phyloP scores from a whole-genome alignment of 2,329 filamentous ascomycete species.

The Clonostachys byssicola region DNA sequence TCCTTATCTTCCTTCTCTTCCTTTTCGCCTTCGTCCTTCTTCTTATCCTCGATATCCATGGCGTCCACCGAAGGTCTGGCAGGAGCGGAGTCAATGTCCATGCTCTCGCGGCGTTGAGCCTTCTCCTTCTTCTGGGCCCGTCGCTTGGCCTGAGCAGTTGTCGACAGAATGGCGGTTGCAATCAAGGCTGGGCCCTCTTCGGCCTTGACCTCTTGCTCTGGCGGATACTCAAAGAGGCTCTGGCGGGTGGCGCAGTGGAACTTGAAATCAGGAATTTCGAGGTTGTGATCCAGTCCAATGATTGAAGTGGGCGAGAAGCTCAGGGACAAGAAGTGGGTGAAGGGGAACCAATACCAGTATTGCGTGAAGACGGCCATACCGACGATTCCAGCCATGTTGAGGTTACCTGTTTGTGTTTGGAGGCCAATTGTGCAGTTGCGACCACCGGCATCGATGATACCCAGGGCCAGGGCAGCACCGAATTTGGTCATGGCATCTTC shows the following conservation, averaged over 20 bases:
- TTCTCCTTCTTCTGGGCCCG: slow-evolving; percentile 92
- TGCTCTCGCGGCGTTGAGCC: slow-evolving; percentile 83
- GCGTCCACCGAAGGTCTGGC: slow-evolving; percentile 66
- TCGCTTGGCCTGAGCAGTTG: slow-evolving; percentile 94
- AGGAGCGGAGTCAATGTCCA: slow-evolving; percentile 81
- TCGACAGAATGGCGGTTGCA: slow-evolving; percentile 92
- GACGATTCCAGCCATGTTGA: slow-evolving; percentile 98
- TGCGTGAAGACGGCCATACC: slow-evolving; percentile 98
- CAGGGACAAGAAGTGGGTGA: slow-evolving; percentile 94
- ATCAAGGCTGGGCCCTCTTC: slow-evolving; percentile 93
- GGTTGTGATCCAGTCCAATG: slow-evolving; percentile 88
- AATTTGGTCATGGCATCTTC: slow-evolving; percentile 99
- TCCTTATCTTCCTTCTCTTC: slow-evolving; percentile 36
- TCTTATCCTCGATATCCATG: slow-evolving; percentile 76
- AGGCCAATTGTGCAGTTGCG: slow-evolving; percentile 98
- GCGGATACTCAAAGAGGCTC: slow-evolving; percentile 96
- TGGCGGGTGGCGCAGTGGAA: slow-evolving; percentile 93
- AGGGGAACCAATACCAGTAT: slow-evolving; percentile 99
- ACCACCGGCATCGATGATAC: slow-evolving; percentile 96
- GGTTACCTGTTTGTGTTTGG: slow-evolving; percentile 95
- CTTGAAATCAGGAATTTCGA: slow-evolving; percentile 91
- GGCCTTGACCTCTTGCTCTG: slow-evolving; percentile 90
- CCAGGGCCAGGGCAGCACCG: slow-evolving; percentile 86
- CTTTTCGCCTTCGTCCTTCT: slow-evolving; percentile 16
- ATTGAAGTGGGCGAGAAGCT: slow-evolving; percentile 96